Evolutionary conservation across 2,329 filamentous ascomycete species (phyloP).

Genomic region (Aaosphaeria arxii): DNA sequence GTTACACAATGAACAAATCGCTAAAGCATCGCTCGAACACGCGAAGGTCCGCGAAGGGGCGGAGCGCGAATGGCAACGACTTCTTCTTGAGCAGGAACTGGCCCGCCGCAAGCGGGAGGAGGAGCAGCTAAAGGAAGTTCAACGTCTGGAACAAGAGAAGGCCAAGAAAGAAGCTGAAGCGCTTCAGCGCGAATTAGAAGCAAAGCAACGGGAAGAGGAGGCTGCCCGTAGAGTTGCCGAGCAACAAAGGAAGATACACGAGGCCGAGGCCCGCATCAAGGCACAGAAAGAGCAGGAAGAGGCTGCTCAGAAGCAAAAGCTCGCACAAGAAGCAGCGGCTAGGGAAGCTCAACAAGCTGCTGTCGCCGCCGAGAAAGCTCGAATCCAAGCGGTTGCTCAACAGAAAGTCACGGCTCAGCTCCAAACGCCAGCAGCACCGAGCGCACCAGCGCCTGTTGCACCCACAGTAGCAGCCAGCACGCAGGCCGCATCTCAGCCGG

Average conservation of each 20-base stretch:
- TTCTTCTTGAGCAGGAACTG: constrained; percentile 42
- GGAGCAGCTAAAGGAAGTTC: constrained; percentile 29
- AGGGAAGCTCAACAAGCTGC: constrained; percentile 26
- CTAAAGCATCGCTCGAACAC: constrained; percentile 64
- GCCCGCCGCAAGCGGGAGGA: constrained; percentile 2
- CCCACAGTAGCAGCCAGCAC: constrained; percentile 1
- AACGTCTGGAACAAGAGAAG: constrained; percentile 43
- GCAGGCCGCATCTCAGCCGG: constrained; percentile 2
- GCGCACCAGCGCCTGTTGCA: constrained; percentile 2
- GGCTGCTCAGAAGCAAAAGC: constrained; percentile 21
- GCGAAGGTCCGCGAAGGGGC: constrained; percentile 60
- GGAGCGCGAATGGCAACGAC: constrained; percentile 51
- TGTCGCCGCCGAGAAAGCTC: constrained; percentile 22
- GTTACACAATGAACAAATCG: constrained; percentile 64
- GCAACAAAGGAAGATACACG: constrained; percentile 24
- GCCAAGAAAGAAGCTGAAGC: constrained; percentile 41
- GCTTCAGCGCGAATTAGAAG: constrained; percentile 31
- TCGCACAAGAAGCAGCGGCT: constrained; percentile 27
- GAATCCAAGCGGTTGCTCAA: constrained; percentile 12
- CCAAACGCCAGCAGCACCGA: constrained; percentile 1
- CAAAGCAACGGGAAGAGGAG: constrained; percentile 30
- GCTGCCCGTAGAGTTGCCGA: constrained; percentile 23
- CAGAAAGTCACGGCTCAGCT: constrained; percentile 7
- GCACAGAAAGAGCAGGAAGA: constrained; percentile 30
- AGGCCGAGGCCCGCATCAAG: constrained; percentile 27